Conservation (phyloP, 2,329 filamentous ascomycete species). For the Metarhizium album region DNA sequence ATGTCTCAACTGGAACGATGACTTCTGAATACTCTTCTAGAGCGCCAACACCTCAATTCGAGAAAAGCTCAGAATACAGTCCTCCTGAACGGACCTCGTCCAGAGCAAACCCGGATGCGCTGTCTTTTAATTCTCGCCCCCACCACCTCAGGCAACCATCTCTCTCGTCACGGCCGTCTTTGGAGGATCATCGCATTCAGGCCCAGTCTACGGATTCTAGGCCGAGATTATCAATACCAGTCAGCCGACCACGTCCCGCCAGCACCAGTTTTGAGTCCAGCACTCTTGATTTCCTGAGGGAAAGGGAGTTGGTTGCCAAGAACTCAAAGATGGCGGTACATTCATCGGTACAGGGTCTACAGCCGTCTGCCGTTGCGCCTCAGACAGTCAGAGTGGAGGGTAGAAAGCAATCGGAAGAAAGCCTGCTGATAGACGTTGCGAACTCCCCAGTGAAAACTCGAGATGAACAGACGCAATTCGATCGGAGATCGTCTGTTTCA, state of each 20-base stretch:
- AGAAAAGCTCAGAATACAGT: conserved; percentile 9
- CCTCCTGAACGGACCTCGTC: neutral
- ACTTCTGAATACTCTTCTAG: conserved; percentile 50
- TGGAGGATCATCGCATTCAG: conserved; percentile 13
- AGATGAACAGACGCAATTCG: conserved; percentile 33
- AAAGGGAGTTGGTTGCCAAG: conserved; percentile 49
- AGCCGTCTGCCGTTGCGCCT: neutral
- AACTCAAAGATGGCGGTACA: neutral
- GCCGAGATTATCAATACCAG: conserved; percentile 21
- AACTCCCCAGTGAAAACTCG: conserved; percentile 42
- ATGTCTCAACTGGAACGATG: conserved; percentile 64
- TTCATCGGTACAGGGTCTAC: neutral
- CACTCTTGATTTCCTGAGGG: conserved; percentile 64
- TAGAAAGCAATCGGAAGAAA: conserved; percentile 19
- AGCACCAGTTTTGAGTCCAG: conserved; percentile 79
- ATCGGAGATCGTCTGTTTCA: conserved; percentile 64
- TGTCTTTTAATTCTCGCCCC: conserved; percentile 13
- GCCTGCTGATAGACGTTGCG: conserved; percentile 72
- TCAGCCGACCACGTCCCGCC: conserved; percentile 53
- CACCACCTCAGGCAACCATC: conserved; percentile 14
- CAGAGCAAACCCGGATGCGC: neutral
- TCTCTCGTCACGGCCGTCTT: conserved; percentile 11
- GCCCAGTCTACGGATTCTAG: conserved; percentile 11
- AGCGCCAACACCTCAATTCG: conserved; percentile 18
- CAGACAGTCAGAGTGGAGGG: neutral